Base-by-base conservation (phyloP, 2,329 filamentous ascomycete genomes). In the Claviceps citrina region DNA sequence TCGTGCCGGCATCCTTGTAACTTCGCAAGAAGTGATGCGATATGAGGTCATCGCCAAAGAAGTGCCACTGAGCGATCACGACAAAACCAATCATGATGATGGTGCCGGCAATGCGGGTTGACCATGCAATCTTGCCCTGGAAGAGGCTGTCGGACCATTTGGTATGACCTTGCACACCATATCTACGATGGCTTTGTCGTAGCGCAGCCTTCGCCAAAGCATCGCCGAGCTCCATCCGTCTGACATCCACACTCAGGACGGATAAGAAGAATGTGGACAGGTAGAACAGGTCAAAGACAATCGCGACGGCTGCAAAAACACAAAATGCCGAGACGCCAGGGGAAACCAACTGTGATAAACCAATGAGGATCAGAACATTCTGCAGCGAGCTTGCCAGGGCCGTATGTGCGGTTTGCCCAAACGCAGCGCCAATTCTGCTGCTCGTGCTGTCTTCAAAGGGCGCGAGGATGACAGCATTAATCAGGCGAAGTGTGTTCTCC, bases 181-280 rank as follows among this genome's bases (percentile, higher is more conserved):
- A 46, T 27, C 45, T 44, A 22, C 45, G 46, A 31, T 52, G 51
- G 26, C 59, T 58, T 38, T 60, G 58, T 12, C 63, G 62, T 30
- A 67, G 62, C 1, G 67, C 66, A 2, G 66, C 68, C 48, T 71
- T 77, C 9, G 66, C 74, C 8, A 87, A 61, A 2, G 79, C 78
- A 53, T 89, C 82, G 48, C 77, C 76, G 0, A 89, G 68, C 59
- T 89, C 83, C 42, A 81, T 75, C 48, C 83, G 70, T 18, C 78
- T 73, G 8, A 89, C 81, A 54, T 89, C 83, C 32, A 89, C 77
- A 51, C 81, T 86, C 19, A 89, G 64, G 10, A 89, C 81, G 1
- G 82, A 76, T 3, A 86, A 66, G 52, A 89, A 87, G 59, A 86
- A 87, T 0, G 82, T 87, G 7, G 84, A 70, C 18, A 86, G 67